Conservation (phyloP, 2,329 filamentous ascomycete genomes). For the Cladosporium sp. region DNA sequence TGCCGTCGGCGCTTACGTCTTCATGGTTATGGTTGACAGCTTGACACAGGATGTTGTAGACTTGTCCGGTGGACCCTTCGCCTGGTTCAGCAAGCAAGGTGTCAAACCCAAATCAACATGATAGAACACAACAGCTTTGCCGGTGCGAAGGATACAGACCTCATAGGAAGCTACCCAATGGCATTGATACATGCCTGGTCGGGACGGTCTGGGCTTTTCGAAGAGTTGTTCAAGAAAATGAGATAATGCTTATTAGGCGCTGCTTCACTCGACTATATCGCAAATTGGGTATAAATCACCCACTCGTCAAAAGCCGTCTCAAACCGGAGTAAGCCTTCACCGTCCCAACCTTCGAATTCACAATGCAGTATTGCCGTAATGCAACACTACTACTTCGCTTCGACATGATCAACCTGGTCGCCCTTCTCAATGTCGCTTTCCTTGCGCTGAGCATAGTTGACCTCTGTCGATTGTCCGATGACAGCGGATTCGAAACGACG, state of each 20-base stretch:
- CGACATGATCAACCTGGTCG: conserved; percentile 22
- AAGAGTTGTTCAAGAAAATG: not conserved
- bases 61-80: conserved; percentile 8
- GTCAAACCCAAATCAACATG: not conserved
- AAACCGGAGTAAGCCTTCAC: not conserved
- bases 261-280: not conserved
- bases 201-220: not conserved
- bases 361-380: not conserved
- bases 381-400: conserved; percentile 14
- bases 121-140: not conserved
- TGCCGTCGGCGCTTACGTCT: conserved; percentile 15
- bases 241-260: not conserved
- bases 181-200: not conserved
- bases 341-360: not conserved
- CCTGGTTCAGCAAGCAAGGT: conserved; percentile 7
- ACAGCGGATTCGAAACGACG: conserved; percentile 66
- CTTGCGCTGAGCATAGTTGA: conserved; percentile 23
- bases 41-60: conserved; percentile 14
- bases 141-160: not conserved
- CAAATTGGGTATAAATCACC: not conserved
- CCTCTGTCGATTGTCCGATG: conserved; percentile 27
- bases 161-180: not conserved
- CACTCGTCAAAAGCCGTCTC: not conserved
- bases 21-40: conserved; percentile 20
- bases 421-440: conserved; percentile 24